Evolutionary conservation across 164 flowering plant genomes (phyloP).

Genomic region (Euptelea pleiosperma): DNA sequence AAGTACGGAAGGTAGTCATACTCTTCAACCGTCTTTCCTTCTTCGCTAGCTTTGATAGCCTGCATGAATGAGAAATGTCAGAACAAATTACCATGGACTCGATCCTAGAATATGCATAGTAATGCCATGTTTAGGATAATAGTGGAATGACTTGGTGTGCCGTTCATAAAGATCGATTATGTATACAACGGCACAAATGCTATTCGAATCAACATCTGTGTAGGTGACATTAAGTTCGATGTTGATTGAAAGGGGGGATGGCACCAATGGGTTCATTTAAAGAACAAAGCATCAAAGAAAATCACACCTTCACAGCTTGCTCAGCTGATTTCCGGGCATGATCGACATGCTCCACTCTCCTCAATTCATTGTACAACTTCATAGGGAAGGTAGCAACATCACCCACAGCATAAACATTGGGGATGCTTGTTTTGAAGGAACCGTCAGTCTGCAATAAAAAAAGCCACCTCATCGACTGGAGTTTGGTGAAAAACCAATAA

Average conservation of each 20-base stretch:
- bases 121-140: no score
- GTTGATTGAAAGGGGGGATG: no score
- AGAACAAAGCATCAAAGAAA: not conserved
- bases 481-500: not conserved
- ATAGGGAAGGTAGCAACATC: slow-evolving; percentile 96
- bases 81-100: no score
- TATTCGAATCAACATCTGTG: no score
- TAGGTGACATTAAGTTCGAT: no score
- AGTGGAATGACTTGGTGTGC: no score
- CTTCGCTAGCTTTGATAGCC: slow-evolving; percentile 85
- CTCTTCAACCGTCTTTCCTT: slow-evolving; percentile 65
- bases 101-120: no score
- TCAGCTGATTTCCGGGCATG: slow-evolving; percentile 99
- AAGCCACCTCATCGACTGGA: not conserved
- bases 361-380: slow-evolving; percentile 75
- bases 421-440: slow-evolving; percentile 78
- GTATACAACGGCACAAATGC: no score
- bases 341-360: slow-evolving; percentile 99
- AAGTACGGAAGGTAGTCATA: slow-evolving; percentile 95
- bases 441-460: slow-evolving; percentile 74
- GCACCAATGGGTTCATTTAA: not conserved
- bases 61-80: slow-evolving; percentile 21
- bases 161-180: no score
- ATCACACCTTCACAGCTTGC: slow-evolving; percentile 90
- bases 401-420: slow-evolving; percentile 93